Conservation (phyloP, 2,329 filamentous ascomycete species). For the Penicillium corylophilum region DNA sequence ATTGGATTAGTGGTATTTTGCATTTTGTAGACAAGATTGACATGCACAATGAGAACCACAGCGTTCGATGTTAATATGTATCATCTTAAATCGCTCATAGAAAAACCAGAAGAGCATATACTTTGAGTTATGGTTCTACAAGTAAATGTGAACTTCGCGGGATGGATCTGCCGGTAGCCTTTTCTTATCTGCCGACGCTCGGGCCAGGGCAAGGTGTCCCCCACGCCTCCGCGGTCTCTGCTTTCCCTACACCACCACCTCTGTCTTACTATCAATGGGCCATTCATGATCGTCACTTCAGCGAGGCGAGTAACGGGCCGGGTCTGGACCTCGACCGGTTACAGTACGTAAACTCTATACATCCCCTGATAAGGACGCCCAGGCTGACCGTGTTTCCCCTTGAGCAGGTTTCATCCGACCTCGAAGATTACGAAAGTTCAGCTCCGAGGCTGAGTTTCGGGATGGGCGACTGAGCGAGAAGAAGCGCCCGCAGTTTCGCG, state of each 20-base stretch:
- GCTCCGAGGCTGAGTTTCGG: conserved; percentile 18
- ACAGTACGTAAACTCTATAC: conserved; percentile 32
- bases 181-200: conserved; percentile 28
- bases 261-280: conserved; percentile 25
- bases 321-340: conserved; percentile 39
- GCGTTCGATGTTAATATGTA: neutral
- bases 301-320: conserved; percentile 41
- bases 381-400: neutral
- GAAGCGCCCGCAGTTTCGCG: conserved; percentile 68
- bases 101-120: neutral
- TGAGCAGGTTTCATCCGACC: conserved; percentile 35
- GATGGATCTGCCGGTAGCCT: conserved; percentile 18
- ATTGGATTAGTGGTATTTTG: neutral
- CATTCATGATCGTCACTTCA: conserved; percentile 42
- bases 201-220: conserved; percentile 16
- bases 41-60: neutral
- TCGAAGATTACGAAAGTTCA: conserved; percentile 29
- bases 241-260: conserved; percentile 11
- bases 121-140: neutral
- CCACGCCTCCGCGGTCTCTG: conserved; percentile 12
- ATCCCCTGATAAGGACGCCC: conserved; percentile 8
- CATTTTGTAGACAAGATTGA: neutral
- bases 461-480: conserved; percentile 14
- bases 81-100: neutral
- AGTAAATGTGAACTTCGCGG: neutral